Base-by-base conservation (phyloP, 2,329 filamentous ascomycete species). In the Blastomyces percursus region DNA sequence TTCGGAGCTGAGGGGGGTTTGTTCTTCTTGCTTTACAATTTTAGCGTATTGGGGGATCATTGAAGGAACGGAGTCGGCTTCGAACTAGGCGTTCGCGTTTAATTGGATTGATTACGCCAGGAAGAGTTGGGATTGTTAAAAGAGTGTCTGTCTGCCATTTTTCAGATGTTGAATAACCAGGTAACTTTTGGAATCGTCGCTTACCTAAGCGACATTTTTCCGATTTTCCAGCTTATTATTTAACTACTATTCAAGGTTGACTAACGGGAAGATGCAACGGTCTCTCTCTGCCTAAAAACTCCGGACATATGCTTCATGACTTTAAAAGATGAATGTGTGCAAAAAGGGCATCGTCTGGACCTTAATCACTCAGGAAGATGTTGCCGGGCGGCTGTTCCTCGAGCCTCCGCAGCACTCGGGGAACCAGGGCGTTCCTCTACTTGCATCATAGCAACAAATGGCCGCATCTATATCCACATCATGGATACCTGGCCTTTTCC, bases 161-260 rank as follows among this genome's bases (percentile, higher is more conserved):
- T 27, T 72, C 68, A 59, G 57, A 48, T 32, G 56, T 59, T 19
- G 56, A 5, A 46, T 30, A 55, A 55, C 11, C n/a, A n/a, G n/a
- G n/a, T 21, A 58, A 21, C 30, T 58, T 44, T n/a, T n/a, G 54
- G 40, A 52, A 44, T 46, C 21, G 40, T 59, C 52, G 60, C 61
- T 74, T 75, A 74, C 68, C 68, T 75, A 71, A 75, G 68, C 72
- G 6, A 19, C 27, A 2, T 40, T 35, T 58, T 56, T 55, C 19
- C 58, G 55, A 44, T 44, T 58, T 58, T 12, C 1, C 1, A n/a
- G 16, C 12, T 38, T 9, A 7, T 54, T 35, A 35, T 38, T 19
- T 56, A n/a, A 24, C 35, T 2, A 12, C 9, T 38, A 38, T 38
- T 56, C 7, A 9, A 54, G 12, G 12, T n/a, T 35, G 51, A 35